Base-by-base conservation (phyloP, 371 early-diverging fungal species). In the Apophysomyces sp. region DNA sequence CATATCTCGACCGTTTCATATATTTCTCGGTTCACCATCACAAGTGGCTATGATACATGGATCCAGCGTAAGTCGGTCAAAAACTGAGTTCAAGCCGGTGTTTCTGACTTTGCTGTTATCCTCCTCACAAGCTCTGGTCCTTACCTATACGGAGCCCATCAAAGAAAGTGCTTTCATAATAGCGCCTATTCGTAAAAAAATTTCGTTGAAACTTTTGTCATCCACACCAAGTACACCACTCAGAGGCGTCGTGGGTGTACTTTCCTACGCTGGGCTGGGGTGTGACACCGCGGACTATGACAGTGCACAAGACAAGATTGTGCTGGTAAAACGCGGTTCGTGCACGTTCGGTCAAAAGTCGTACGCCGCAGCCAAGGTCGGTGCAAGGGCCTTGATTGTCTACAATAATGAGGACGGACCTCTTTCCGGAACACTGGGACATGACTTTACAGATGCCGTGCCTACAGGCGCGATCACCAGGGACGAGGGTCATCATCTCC, bases 321-420 rank as follows among this genome's bases (percentile, higher is more conserved):
- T 73, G 13, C 62, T 88, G 4, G 61, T 86, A 5, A 63, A 73
- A 62, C 75, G 87, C 34, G 88, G 88, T 1, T 58, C 60, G 15
- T 87, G 88, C 65, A 71, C 73, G 0, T 86, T 86, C 61, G 71
- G 70, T 27, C 69, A 71, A 15, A 87, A 87, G 68, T 78, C 80
- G 0, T 58, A 62, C 7, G 65, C 68, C 24, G 82, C 77, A 3
- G 73, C 49, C 3, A 28, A 67, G 32, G 74, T 64, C 4, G 86
- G 86, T 29, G 87, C 82, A 11, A 59, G 71, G 0, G 77, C 70
- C 18, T n/a, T n/a, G 15, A 37, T 34, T 41, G 13, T 2, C 21
- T n/a, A 41, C 2, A n/a, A 1, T 41, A 13, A 16, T 15, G 65
- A 61, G 2, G 54, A 40, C 6, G 70, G 73, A 11, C 54, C 67